A percentile compares a stretch with the other conserved stretches of the same genome.
Evolutionary conservation across 2,329 filamentous ascomycete species (phyloP).

Genomic region (Ophiostoma ips): DNA sequence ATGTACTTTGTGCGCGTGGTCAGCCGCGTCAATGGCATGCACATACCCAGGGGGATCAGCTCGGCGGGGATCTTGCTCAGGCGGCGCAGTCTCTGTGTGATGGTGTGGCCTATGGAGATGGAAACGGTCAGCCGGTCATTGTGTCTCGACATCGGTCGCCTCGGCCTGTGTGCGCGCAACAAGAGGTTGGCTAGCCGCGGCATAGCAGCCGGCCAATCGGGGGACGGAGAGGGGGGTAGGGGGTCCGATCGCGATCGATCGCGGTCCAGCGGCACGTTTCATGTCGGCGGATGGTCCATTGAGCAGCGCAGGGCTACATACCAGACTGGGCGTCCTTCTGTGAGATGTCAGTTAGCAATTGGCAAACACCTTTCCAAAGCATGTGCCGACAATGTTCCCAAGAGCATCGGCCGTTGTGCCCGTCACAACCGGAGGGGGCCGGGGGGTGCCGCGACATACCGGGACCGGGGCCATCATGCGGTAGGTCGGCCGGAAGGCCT

Average conservation of each 20-base stretch:
- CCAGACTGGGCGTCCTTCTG: constrained; percentile 40
- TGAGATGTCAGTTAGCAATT: constrained; percentile 16
- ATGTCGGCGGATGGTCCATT: background rate
- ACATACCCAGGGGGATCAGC: constrained; percentile 84
- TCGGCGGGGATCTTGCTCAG: constrained; percentile 85
- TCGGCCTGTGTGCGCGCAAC: too few species aligned
- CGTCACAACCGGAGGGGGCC: constrained; percentile 8
- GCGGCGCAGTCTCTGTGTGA: constrained; percentile 86
- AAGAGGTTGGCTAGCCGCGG: too few species aligned
- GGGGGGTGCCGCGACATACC: constrained; percentile 36
- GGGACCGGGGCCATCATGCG: constrained; percentile 59
- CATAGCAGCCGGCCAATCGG: background rate
- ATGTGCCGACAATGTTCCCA: too few species aligned
- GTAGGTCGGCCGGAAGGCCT: constrained; percentile 52
- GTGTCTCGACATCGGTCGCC: too few species aligned
- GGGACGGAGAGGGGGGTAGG: too few species aligned
- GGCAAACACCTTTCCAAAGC: background rate
- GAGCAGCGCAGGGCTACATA: background rate
- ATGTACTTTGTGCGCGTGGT: background rate
- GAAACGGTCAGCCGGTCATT: constrained; percentile 2
- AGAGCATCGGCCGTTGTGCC: background rate
- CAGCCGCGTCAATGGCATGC: background rate
- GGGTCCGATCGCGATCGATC: background rate
- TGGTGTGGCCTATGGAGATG: constrained; percentile 62
- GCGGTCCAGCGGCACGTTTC: background rate